A percentile compares a stretch with the other conserved stretches of the same genome.
Conservation (phyloP, 1,284 basidiomycete genomes). For the Cutaneotrichosporon mucoides region DNA sequence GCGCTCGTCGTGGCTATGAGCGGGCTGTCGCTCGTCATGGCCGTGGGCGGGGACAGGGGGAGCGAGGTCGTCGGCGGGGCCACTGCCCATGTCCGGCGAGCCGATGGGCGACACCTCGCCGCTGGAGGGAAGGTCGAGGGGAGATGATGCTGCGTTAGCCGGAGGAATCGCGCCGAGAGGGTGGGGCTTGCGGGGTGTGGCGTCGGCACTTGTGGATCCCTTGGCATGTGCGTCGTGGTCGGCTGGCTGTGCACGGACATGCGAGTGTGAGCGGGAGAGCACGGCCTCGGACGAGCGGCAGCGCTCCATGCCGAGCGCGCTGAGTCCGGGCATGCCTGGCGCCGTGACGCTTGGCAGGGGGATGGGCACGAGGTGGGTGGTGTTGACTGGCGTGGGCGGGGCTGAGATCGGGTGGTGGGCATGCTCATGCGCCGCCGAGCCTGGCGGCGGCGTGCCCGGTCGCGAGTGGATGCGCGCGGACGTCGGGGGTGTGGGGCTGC, state of each 20-base stretch:
- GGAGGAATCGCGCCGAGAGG: slow-evolving; percentile 5
- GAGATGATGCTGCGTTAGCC: not conserved
- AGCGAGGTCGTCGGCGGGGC: not conserved
- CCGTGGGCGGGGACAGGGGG: not conserved
- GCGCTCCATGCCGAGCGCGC: slow-evolving; percentile 35
- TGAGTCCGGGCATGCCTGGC: slow-evolving; percentile 10
- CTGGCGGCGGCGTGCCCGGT: slow-evolving; percentile 18
- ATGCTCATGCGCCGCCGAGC: not conserved
- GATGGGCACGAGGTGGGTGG: slow-evolving; percentile 36
- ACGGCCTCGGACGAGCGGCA: slow-evolving; percentile 41
- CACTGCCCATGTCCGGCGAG: slow-evolving; percentile 8
- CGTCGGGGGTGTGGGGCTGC: slow-evolving; percentile 14
- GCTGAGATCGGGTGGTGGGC: slow-evolving; percentile 37
- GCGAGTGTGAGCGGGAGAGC: slow-evolving; percentile 16
- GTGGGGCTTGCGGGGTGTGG: slow-evolving; percentile 19
- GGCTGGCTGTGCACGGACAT: slow-evolving; percentile 2
- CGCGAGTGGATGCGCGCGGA: slow-evolving; percentile 21
- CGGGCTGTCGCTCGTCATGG: not conserved
- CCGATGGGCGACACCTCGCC: slow-evolving; percentile 8
- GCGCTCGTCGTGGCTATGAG: not conserved
- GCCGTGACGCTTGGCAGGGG: slow-evolving; percentile 28
- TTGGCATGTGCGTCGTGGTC: slow-evolving; percentile 2
- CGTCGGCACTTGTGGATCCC: slow-evolving; percentile 9
- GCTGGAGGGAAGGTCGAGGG: not conserved
- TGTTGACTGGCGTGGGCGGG: slow-evolving; percentile 41